Evolutionary conservation across 139 green algal genomes (phyloP), one percentile per base, ranked within the genome.

Genomic region (Coccomyxa sp.): DNA sequence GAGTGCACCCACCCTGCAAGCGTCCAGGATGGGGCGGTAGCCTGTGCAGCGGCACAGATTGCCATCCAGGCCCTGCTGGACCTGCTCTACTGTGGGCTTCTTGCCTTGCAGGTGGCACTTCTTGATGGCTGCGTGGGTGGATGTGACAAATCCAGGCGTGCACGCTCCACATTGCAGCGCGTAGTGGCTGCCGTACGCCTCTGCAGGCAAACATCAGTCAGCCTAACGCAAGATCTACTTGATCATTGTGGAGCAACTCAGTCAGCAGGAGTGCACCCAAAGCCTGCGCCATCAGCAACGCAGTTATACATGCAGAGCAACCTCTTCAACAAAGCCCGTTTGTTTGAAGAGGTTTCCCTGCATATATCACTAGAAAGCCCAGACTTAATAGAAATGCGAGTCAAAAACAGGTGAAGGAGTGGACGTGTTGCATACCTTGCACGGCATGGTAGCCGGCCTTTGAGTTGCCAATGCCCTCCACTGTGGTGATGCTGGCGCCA

Each of bases 41-140:
- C 91, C 91, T 0, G 91, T 95, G 89, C 91, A 95, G 34, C 91
- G 82, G 85, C 90, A 96, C 55, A 95, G 74, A 82, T 95, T 94
- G 74, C 91, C 91, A 54, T 95, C 91, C 33, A 95, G 78, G 7
- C 85, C 83, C n/a, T 75, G 55, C 33, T 88, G 82, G 73, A 94
- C 31, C 5, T 50, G 39, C 16, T 82, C 75, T 6, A 71, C 71
- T 38, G 81, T 83, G 0, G 78, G 39, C 39, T 79, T 35, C 22
- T 22, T 6, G 16, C 77, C 69, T 34, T 71, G 31, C 31, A 71
- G 75, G 35, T 80, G 27, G 14, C 77, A 77, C 35, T 81, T 81
- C 39, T 39, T 41, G 16, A 90, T 80, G 14, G 82, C 82, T 7
- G 86, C 79, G 27, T 88, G 86, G 38, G 76, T 86, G 4, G 84